phyloP scores from a whole-genome alignment of 352 stramenopile genomes.

The Phytophthora pini region DNA sequence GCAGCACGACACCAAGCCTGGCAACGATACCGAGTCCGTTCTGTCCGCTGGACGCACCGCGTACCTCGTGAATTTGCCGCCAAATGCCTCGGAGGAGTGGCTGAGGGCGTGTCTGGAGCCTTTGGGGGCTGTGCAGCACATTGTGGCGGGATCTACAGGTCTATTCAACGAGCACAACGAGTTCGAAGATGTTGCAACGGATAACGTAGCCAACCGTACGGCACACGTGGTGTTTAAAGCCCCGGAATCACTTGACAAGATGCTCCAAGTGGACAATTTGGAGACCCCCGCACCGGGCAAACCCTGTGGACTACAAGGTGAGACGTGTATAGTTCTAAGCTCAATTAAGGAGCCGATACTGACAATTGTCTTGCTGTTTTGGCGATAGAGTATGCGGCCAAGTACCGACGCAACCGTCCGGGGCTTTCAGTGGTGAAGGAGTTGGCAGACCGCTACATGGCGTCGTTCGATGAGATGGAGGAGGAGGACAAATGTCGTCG shows the following conservation, averaged over 20 bases:
- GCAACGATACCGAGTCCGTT: conserved; percentile 39
- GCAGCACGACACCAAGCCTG: conserved; percentile 63
- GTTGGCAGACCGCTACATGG: conserved; percentile 80
- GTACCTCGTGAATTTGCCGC: conserved; percentile 80
- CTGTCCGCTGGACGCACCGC: conserved; percentile 70
- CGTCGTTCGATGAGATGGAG: conserved; percentile 75
- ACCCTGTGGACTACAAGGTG: conserved; percentile 46
- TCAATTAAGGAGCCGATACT: background rate
- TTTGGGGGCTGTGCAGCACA: conserved; percentile 69
- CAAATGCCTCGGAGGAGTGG: conserved; percentile 53
- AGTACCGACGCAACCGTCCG: conserved; percentile 76
- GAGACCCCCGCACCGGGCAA: conserved; percentile 37
- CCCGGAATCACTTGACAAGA: conserved; percentile 57
- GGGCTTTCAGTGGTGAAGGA: conserved; percentile 70
- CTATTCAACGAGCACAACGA: conserved; percentile 11
- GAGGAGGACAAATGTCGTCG: conserved; percentile 61
- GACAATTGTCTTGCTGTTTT: background rate
- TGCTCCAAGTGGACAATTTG: conserved; percentile 52
- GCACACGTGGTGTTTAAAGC: conserved; percentile 84
- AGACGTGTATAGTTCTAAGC: background rate
- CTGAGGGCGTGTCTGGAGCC: conserved; percentile 56
- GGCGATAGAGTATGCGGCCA: conserved; percentile 48
- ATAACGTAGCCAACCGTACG: conserved; percentile 42
- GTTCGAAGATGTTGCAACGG: conserved; percentile 19
- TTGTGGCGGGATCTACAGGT: conserved; percentile 36